These are phyloP conservation scores for Ormosia semicastrata DNA, from an alignment of 306 rosid genomes.

Conservation along the genomic window DNA sequence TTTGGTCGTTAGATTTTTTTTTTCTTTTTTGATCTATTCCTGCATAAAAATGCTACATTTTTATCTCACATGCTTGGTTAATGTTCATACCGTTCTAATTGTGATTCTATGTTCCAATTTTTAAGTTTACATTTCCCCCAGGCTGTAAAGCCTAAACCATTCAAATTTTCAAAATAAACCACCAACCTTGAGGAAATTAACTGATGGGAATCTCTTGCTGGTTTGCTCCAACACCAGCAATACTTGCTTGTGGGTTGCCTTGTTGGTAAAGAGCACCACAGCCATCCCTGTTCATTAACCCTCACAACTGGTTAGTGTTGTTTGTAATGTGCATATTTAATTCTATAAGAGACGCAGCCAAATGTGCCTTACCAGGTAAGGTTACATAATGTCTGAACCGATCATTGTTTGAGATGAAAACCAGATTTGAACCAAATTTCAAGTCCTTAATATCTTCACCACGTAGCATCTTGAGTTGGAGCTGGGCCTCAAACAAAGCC, in stretches of 20 bases:
- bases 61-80: background rate
- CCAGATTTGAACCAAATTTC: slow-evolving; percentile 78
- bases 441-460: slow-evolving; percentile 71
- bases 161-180: slow-evolving; percentile 10
- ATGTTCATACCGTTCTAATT: background rate
- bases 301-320: slow-evolving; percentile 1
- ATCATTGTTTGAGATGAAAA: slow-evolving; percentile 64
- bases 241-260: slow-evolving; percentile 52
- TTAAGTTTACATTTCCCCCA: background rate
- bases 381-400: slow-evolving; percentile 75
- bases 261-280: slow-evolving; percentile 76
- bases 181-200: slow-evolving; percentile 89
- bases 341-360: background rate
- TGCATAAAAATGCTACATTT: background rate
- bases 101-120: background rate
- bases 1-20: background rate
- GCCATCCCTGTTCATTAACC: slow-evolving; percentile 61
- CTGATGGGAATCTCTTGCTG: slow-evolving; percentile 75
- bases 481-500: slow-evolving; percentile 76
- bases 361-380: slow-evolving; percentile 61
- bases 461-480: slow-evolving; percentile 56
- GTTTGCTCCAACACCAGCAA: slow-evolving; percentile 58
- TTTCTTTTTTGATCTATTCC: background rate
- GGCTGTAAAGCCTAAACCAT: background rate
- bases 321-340: background rate